Evolutionary conservation across 805 yeast genomes (phyloP).

Genomic region (Nakazawaea populi): DNA sequence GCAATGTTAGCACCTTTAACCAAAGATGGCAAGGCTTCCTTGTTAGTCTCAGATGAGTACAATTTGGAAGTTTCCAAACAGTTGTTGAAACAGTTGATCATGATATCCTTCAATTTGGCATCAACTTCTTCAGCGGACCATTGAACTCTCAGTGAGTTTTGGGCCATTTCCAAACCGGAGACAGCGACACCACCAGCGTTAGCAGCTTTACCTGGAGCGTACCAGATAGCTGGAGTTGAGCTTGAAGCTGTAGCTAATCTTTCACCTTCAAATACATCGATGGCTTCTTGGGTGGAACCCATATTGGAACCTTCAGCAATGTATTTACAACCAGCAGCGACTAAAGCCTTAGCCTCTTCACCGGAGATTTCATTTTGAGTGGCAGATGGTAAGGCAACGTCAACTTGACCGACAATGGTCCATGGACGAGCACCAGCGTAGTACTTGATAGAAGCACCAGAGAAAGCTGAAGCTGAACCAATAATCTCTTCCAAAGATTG

Average conservation of each 20-base stretch:
- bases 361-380: conserved; percentile 98
- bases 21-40: conserved; percentile 79
- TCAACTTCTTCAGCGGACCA: conserved; percentile 96
- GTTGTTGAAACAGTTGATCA: conserved; percentile 88
- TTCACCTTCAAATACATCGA: conserved; percentile 85
- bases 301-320: conserved; percentile 99
- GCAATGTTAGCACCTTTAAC: conserved; percentile 99
- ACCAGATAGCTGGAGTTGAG: conserved; percentile 70
- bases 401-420: conserved; percentile 86
- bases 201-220: conserved; percentile 99
- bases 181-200: conserved; percentile 99
- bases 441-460: conserved; percentile 63
- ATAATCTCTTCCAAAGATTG: conserved; percentile 66
- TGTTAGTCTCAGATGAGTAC: conserved; percentile 65
- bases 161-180: conserved; percentile 98
- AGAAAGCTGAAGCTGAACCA: conserved; percentile 51
- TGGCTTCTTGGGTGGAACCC: conserved; percentile 99
- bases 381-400: conserved; percentile 96
- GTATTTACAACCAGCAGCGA: conserved; percentile 86
- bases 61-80: conserved; percentile 83
- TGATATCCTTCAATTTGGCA: conserved; percentile 81
- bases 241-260: conserved; percentile 40
- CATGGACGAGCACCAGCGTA: conserved; percentile 95
- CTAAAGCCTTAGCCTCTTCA: conserved; percentile 92
- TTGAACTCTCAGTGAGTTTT: conserved; percentile 88